Base-by-base conservation (phyloP, 768 basidiomycete species). In the Butyriboletus loyo region DNA sequence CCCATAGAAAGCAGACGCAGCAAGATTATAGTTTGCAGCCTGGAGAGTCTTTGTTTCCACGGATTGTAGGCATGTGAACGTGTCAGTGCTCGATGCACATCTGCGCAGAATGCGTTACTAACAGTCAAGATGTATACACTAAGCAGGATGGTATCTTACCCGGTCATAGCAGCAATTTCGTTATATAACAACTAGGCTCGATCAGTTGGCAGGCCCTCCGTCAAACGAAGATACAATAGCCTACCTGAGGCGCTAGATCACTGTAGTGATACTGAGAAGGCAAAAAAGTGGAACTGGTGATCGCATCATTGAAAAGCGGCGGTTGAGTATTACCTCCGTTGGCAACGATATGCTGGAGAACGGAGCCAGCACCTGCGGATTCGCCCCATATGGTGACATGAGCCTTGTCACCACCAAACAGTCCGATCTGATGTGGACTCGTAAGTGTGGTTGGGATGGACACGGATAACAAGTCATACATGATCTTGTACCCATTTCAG, bases 31-130 rank as follows among this genome's bases (percentile, higher is more conserved):
- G 49, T 79, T 79, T 6, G 63, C 65, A 8, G 50, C 51, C 50
- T 73, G 63, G 4, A 82, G 66, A 4, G 52, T 50, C 10, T 50
- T 55, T 13, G 59, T 62, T 13, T 75, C 66, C 5, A 63, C 61
- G 6, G 59, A 48, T 22, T 77, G 74, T 13, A 81, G 65, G 52
- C 80, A 81, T 0, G 56, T 53, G 5, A 80, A 60, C 2, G 72
- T 70, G 43, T 78, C 67, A 4, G 49, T 22, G 2, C 68, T 61
- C 6, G 63, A 57, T 4, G 66, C 30, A 48, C 78, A 80, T n/a
- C 77, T 60, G 10, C 21, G 34, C 5, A 13, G 2, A 46, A n/a
- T 1, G 3, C 4, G 15, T 53, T 35, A 47, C n/a, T 22, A 22
- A 5, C 15, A 58, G 63, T 8, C 53, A 38, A 57, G 35, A 11